Evolutionary conservation across 345 rosid genomes (phyloP).

Genomic region (Abelmoschus esculentus): DNA sequence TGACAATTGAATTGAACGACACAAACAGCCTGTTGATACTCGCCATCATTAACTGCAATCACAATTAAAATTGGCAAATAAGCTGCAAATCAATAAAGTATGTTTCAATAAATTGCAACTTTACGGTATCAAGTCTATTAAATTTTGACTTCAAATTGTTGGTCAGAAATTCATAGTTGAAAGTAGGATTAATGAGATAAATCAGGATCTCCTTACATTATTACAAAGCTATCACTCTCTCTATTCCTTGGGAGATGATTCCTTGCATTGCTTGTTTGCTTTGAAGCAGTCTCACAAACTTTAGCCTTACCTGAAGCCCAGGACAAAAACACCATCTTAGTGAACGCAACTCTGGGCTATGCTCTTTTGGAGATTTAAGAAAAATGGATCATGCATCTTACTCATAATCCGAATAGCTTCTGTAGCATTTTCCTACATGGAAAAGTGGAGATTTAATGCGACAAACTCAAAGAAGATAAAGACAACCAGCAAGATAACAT

Average conservation of each 20-base stretch:
- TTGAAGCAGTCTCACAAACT: constrained; percentile 28
- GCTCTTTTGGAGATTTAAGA: neutral
- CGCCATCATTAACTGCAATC: neutral
- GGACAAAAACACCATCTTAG: neutral
- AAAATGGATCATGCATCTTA: constrained; percentile 7
- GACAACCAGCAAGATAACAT: neutral
- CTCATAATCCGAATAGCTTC: constrained; percentile 18
- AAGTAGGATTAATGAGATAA: neutral
- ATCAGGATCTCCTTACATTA: constrained; percentile 29
- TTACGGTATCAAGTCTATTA: neutral
- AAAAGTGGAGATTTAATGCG: neutral
- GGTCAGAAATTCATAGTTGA: neutral
- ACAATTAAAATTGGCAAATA: neutral
- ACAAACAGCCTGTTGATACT: neutral
- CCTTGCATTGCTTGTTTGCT: constrained; percentile 29
- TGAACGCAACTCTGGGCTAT: neutral
- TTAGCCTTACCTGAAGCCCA: constrained; percentile 41
- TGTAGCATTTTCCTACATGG: constrained; percentile 27
- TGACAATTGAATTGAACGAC: neutral
- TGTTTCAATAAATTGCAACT: neutral
- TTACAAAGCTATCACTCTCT: constrained; percentile 37
- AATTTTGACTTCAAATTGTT: neutral
- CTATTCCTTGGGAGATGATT: constrained; percentile 30
- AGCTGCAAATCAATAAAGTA: neutral
- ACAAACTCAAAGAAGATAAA: neutral